These are phyloP conservation scores for Panaeolus papilionaceus DNA, from an alignment of 768 basidiomycete genomes.

Conservation along the genomic window DNA sequence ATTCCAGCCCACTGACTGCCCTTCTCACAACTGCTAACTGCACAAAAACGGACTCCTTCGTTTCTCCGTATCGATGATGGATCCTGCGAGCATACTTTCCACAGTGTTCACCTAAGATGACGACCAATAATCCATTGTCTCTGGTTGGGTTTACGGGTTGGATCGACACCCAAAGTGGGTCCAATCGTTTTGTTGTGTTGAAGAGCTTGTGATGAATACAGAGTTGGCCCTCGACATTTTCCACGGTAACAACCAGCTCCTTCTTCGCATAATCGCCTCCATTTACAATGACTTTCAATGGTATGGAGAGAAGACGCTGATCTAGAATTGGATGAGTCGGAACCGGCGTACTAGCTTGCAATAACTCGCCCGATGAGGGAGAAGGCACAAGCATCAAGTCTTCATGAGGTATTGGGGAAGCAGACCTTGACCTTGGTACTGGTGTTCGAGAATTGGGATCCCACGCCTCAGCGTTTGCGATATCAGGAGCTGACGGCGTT, in stretches of 20 bases:
- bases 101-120: slow-evolving; percentile 24
- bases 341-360: not conserved
- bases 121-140: slow-evolving; percentile 24
- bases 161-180: slow-evolving; percentile 9
- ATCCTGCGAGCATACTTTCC: slow-evolving; percentile 23
- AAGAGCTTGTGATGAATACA: slow-evolving; percentile 1
- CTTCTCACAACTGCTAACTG: slow-evolving; percentile 14
- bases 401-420: not conserved
- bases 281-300: slow-evolving; percentile 10
- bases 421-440: not conserved
- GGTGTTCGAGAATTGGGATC: slow-evolving; percentile 7
- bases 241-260: slow-evolving; percentile 10
- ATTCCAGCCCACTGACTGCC: slow-evolving; percentile 2
- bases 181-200: not conserved
- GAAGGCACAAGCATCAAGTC: no score
- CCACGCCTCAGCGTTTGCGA: no score
- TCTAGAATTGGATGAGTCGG: slow-evolving; percentile 10
- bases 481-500: no score
- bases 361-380: no score
- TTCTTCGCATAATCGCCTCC: slow-evolving; percentile 17
- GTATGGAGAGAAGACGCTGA: slow-evolving; percentile 6
- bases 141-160: slow-evolving; percentile 21
- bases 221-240: not conserved
- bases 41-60: not conserved
- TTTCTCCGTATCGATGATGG: slow-evolving; percentile 17